Conservation (phyloP, 2,329 filamentous ascomycete genomes). For the Alternaria hordeiaustralica region DNA sequence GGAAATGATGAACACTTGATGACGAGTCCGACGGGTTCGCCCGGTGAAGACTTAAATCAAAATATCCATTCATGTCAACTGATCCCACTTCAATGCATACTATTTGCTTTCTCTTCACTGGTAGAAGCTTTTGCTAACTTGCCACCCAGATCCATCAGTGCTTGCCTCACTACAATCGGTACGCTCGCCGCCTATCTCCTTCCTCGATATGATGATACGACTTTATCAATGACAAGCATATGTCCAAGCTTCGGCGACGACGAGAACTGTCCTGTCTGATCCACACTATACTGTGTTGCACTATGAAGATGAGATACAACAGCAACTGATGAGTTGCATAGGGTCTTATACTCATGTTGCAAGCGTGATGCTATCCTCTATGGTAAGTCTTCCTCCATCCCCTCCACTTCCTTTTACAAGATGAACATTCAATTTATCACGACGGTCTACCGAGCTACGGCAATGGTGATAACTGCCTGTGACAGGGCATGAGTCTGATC, state of each 20-base stretch:
- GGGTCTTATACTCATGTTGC: not conserved
- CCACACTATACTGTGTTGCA: slow-evolving; percentile 7
- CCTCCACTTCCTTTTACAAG: slow-evolving; percentile 26
- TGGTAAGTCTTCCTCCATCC: not conserved
- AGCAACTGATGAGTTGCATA: slow-evolving; percentile 15
- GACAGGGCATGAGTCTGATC: slow-evolving; percentile 67
- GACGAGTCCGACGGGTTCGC: slow-evolving; percentile 78
- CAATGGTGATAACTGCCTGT: slow-evolving; percentile 81
- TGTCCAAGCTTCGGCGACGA: slow-evolving; percentile 78
- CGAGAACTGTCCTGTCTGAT: slow-evolving; percentile 50
- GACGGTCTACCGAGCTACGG: slow-evolving; percentile 86
- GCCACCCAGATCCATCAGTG: slow-evolving; percentile 3
- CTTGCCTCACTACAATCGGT: slow-evolving; percentile 23
- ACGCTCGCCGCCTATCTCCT: slow-evolving; percentile 18
- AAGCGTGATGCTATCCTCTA: not conserved
- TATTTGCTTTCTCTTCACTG: not conserved
- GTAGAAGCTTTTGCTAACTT: slow-evolving; percentile 10
- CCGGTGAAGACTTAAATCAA: slow-evolving; percentile 69
- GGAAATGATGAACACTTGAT: slow-evolving; percentile 64
- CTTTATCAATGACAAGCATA: slow-evolving; percentile 92
- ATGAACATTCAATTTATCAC: slow-evolving; percentile 66
- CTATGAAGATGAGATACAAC: not conserved
- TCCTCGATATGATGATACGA: slow-evolving; percentile 75
- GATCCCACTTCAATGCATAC: slow-evolving; percentile 17
- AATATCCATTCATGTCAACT: slow-evolving; percentile 73